Evolutionary conservation across 2,329 filamentous ascomycete genomes (phyloP).

Genomic region (Ciborinia camelliae): DNA sequence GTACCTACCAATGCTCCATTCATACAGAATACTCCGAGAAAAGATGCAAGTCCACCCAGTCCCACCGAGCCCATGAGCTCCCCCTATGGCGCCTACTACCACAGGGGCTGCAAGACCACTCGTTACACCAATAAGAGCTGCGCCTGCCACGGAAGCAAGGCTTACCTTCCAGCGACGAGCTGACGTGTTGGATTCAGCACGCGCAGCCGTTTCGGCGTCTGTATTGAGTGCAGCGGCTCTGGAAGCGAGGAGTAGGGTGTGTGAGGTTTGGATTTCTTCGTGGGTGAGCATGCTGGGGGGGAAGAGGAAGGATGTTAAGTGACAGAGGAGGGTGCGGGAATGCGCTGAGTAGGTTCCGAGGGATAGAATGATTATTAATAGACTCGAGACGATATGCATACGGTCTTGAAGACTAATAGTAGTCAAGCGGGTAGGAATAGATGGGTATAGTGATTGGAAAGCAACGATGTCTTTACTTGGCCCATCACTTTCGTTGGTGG

Average conservation of each 20-base stretch:
- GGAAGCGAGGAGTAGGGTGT: slow-evolving; percentile 66
- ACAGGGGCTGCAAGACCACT: slow-evolving; percentile 87
- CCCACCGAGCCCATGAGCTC: slow-evolving; percentile 82
- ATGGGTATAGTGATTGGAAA: slow-evolving; percentile 52
- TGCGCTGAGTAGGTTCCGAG: slow-evolving; percentile 72
- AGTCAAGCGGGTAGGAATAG: slow-evolving; percentile 52
- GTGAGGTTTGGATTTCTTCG: slow-evolving; percentile 73
- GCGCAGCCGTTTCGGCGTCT: slow-evolving; percentile 65
- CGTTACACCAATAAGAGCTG: slow-evolving; percentile 85
- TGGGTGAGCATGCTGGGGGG: slow-evolving; percentile 58
- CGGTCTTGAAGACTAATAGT: slow-evolving; percentile 57
- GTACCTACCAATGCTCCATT: slow-evolving; percentile 82
- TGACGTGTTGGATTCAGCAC: slow-evolving; percentile 64
- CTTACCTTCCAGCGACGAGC: slow-evolving; percentile 84
- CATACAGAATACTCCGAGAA: slow-evolving; percentile 81
- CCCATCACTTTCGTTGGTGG: slow-evolving; percentile 17
- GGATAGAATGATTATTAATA: slow-evolving; percentile 67
- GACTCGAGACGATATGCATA: slow-evolving; percentile 62
- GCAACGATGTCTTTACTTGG: slow-evolving; percentile 42
- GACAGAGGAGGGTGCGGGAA: slow-evolving; percentile 65
- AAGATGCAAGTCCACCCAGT: slow-evolving; percentile 79
- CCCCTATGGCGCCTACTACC: slow-evolving; percentile 80
- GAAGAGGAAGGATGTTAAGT: slow-evolving; percentile 66
- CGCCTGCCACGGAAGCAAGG: slow-evolving; percentile 79
- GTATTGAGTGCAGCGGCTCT: slow-evolving; percentile 63